Evolutionary conservation across 371 early-diverging fungal species (phyloP).

Genomic region (Capniomyces stellatus): DNA sequence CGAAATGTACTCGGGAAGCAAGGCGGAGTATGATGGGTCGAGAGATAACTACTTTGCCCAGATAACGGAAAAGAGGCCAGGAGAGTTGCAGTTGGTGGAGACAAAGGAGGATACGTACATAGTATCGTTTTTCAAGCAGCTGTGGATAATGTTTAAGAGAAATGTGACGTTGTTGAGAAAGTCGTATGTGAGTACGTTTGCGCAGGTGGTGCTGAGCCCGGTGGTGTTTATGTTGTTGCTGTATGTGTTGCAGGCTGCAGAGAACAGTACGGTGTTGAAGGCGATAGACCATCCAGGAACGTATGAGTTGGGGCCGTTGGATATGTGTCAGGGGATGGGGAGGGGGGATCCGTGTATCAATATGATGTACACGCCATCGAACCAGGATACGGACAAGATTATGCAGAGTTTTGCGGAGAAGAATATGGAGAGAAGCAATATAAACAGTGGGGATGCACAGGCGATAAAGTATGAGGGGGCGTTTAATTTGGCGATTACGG

Average conservation of each 20-base stretch:
- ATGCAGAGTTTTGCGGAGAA: neutral
- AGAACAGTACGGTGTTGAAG: neutral
- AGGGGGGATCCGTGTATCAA: neutral
- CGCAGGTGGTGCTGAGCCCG: conserved; percentile 1
- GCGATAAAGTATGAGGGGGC: conserved; percentile 2
- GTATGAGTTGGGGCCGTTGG: conserved; percentile 1
- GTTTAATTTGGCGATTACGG: neutral
- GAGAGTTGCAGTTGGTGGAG: too few relatives aligned
- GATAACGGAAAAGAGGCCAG: too few relatives aligned
- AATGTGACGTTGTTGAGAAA: neutral
- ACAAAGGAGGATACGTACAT: neutral
- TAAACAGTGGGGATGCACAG: neutral
- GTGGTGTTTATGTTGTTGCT: neutral
- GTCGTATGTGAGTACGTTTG: neutral
- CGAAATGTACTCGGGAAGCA: too few relatives aligned
- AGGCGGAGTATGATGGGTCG: too few relatives aligned
- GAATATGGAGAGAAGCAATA: neutral
- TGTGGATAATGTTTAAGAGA: neutral
- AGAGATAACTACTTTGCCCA: too few relatives aligned
- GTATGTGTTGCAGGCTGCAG: neutral
- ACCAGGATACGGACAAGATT: neutral
- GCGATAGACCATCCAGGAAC: conserved; percentile 1
- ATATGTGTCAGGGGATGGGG: neutral
- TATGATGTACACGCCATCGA: conserved; percentile 1
- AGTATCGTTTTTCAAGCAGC: neutral